Conservation (phyloP, 1,284 basidiomycete genomes). For the Pseudozyma pruni region DNA sequence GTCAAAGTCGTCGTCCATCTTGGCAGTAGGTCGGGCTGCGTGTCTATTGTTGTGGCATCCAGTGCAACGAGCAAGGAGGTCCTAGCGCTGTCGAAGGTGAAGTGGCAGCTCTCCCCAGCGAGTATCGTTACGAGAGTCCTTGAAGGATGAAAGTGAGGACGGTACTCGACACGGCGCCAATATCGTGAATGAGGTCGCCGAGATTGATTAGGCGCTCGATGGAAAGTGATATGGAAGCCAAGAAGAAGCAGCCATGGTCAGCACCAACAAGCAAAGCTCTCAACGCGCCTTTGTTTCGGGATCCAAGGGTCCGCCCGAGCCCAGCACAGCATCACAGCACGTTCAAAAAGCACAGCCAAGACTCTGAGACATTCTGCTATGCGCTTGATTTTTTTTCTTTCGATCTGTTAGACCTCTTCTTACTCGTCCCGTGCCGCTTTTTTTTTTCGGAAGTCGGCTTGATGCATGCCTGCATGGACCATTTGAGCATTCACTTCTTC, state of each 20-base stretch:
- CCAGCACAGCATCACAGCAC: not conserved
- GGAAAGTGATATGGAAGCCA: slow-evolving; percentile 5
- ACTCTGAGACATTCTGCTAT: not conserved
- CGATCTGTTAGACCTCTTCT: slow-evolving; percentile 1
- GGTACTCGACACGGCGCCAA: too few species aligned
- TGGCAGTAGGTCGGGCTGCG: not conserved
- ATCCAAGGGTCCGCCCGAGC: slow-evolving; percentile 17
- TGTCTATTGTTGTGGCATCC: not conserved
- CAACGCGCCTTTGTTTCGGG: slow-evolving; percentile 10
- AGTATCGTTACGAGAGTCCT: too few species aligned
- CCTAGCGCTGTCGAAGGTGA: too few species aligned
- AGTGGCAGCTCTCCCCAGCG: too few species aligned
- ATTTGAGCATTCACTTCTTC: too few species aligned
- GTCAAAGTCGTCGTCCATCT: slow-evolving; percentile 64
- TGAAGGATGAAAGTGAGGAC: too few species aligned
- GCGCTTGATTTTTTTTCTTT: not conserved
- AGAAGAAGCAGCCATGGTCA: slow-evolving; percentile 4
- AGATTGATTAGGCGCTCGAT: too few species aligned
- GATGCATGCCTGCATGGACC: too few species aligned
- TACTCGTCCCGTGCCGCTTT: not conserved
- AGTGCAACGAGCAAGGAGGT: not conserved
- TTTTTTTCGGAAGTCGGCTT: too few species aligned
- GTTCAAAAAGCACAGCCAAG: slow-evolving; percentile 1
- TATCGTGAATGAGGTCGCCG: too few species aligned
- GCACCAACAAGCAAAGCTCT: not conserved